These are phyloP conservation scores for Melanogaster broomeanus DNA, from an alignment of 768 basidiomycete genomes.

Conservation along the genomic window DNA sequence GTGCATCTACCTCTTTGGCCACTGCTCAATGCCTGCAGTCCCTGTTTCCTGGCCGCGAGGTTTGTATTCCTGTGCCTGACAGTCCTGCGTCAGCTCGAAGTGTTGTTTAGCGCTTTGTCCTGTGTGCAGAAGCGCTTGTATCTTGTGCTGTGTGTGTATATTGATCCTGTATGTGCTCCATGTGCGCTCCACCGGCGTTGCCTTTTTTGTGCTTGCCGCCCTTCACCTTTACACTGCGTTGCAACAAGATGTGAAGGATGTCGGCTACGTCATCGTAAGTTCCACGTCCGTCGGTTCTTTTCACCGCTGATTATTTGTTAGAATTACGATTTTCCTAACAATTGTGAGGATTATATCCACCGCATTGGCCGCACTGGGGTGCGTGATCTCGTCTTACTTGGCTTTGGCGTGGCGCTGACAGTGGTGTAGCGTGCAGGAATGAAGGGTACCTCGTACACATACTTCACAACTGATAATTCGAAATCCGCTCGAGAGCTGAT, in stretches of 20 bases:
- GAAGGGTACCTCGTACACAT: slow-evolving; percentile 92
- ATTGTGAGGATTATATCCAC: slow-evolving; percentile 98
- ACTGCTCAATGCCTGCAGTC: slow-evolving; percentile 22
- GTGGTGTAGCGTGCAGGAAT: slow-evolving; percentile 75
- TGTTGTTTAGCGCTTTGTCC: slow-evolving; percentile 24
- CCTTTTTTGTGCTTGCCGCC: slow-evolving; percentile 13
- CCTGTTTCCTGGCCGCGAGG: slow-evolving; percentile 24
- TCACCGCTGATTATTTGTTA: slow-evolving; percentile 30
- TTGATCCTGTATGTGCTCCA: slow-evolving; percentile 37
- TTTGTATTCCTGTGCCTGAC: slow-evolving; percentile 19
- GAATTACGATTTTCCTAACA: slow-evolving; percentile 99
- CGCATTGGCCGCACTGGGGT: slow-evolving; percentile 98
- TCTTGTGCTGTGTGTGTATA: slow-evolving; percentile 27
- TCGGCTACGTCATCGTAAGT: slow-evolving; percentile 93
- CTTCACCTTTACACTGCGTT: slow-evolving; percentile 34
- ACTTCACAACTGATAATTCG: slow-evolving; percentile 95
- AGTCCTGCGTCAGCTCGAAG: slow-evolving; percentile 14
- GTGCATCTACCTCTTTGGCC: slow-evolving; percentile 24
- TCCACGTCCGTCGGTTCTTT: slow-evolving; percentile 2
- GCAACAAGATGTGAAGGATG: slow-evolving; percentile 94
- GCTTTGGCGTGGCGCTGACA: slow-evolving; percentile 16
- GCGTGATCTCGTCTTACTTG: slow-evolving; percentile 22
- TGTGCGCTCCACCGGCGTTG: slow-evolving; percentile 19
- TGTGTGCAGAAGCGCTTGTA: slow-evolving; percentile 34
- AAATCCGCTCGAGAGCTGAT: slow-evolving; percentile 93